A percentile compares a stretch with the other conserved stretches of the same genome.
phyloP scores from a whole-genome alignment of 441 rosid genomes.

The Arabidopsis lyrata region DNA sequence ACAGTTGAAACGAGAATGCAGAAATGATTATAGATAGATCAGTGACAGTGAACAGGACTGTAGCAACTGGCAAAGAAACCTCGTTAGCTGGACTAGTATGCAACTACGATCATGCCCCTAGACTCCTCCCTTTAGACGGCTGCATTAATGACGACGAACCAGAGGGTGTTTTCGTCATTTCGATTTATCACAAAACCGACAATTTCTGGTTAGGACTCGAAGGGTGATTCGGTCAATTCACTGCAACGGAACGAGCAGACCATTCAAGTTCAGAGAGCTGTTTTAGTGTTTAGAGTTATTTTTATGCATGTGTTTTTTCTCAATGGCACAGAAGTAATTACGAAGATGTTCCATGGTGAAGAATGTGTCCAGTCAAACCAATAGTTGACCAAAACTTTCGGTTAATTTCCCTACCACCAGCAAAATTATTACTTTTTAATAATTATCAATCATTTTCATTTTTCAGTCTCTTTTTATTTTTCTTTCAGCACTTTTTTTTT shows the following conservation, averaged over 20 bases:
- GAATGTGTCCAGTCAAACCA: slow-evolving; percentile 55
- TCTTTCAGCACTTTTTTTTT: neutral
- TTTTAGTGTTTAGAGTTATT: neutral
- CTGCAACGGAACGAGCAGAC: neutral
- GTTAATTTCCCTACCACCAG: slow-evolving; percentile 37
- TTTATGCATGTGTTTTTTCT: neutral
- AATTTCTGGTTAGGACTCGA: slow-evolving; percentile 39
- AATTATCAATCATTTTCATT: slow-evolving; percentile 57
- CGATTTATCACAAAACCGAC: neutral
- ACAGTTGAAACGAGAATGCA: slow-evolving; percentile 16
- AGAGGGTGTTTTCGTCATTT: slow-evolving; percentile 7
- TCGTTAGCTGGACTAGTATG: slow-evolving; percentile 9
- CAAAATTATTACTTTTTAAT: slow-evolving; percentile 64
- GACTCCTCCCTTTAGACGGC: neutral
- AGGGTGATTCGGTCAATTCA: slow-evolving; percentile 50
- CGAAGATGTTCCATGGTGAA: neutral
- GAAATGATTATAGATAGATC: slow-evolving; percentile 21
- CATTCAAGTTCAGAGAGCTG: neutral
- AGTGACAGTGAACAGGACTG: slow-evolving; percentile 38
- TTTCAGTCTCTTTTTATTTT: slow-evolving; percentile 16
- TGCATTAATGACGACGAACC: neutral
- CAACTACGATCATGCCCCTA: slow-evolving; percentile 23
- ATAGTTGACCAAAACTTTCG: slow-evolving; percentile 49
- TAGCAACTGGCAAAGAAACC: slow-evolving; percentile 42
- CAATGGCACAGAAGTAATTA: neutral